Conservation (phyloP, 257 asterid genomes). For the Plectranthus barbatus region DNA sequence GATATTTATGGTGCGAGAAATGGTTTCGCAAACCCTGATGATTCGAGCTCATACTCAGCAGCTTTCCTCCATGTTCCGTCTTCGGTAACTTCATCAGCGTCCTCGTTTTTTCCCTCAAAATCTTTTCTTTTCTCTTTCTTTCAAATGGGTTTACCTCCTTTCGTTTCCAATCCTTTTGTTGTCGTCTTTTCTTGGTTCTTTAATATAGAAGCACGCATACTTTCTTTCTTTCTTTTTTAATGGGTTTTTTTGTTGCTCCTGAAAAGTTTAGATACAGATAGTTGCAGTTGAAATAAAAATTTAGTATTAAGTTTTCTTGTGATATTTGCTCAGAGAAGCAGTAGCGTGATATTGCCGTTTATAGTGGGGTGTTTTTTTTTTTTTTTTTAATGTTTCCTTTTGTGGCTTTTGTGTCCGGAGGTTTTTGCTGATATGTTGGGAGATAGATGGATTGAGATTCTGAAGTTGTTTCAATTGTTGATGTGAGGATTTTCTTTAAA, state of each 20-base stretch:
- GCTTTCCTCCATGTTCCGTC: constrained; percentile 18
- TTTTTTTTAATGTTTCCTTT: not conserved
- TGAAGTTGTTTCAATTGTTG: not conserved
- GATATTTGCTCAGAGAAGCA: too few relatives aligned
- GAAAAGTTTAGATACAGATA: not conserved
- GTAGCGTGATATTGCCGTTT: not conserved
- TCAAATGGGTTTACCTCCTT: not conserved
- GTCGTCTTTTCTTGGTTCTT: not conserved
- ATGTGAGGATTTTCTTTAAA: not conserved
- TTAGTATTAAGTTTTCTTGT: not conserved
- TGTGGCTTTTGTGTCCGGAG: not conserved
- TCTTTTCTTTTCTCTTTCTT: not conserved
- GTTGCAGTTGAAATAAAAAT: not conserved
- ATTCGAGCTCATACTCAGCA: constrained; percentile 16
- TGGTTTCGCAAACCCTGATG: constrained; percentile 23
- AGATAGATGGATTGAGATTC: not conserved
- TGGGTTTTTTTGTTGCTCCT: not conserved
- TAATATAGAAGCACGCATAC: not conserved
- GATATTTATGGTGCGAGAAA: constrained; percentile 8
- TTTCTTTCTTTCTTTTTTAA: not conserved
- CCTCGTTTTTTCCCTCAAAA: not conserved
- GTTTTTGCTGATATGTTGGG: not conserved
- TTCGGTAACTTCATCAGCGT: constrained; percentile 21
- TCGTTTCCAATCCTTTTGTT: not conserved
- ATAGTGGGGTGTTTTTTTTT: not conserved